These are phyloP conservation scores for Sclerotinia subarctica DNA, from an alignment of 2,329 filamentous ascomycete genomes.

Conservation along the genomic window DNA sequence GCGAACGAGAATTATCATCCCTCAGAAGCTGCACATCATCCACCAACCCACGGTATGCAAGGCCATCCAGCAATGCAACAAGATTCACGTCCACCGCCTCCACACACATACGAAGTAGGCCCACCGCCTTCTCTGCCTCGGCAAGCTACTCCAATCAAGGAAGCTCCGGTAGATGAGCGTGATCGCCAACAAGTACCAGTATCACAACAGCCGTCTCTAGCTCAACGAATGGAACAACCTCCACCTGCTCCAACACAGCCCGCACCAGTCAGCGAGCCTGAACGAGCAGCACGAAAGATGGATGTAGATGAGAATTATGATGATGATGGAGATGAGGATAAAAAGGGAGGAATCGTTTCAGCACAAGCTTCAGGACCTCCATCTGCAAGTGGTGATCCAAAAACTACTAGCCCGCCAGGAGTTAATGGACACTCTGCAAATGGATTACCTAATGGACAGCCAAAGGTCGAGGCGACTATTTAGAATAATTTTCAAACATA, in stretches of 20 bases:
- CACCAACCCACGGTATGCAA: slow-evolving; percentile 55
- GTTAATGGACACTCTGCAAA: slow-evolving; percentile 37
- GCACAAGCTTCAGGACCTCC: slow-evolving; percentile 47
- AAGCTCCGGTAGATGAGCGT: slow-evolving; percentile 55
- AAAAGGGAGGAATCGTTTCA: slow-evolving; percentile 53
- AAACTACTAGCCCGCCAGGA: slow-evolving; percentile 49
- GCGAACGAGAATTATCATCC: slow-evolving; percentile 81
- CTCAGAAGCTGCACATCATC: slow-evolving; percentile 87
- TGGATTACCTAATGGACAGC: slow-evolving; percentile 35
- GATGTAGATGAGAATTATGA: slow-evolving; percentile 98
- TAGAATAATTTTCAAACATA: background rate
- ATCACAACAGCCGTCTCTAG: slow-evolving; percentile 32
- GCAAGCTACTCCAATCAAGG: slow-evolving; percentile 43
- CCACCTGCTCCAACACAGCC: slow-evolving; percentile 43
- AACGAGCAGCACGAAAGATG: slow-evolving; percentile 84
- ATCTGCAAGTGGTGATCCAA: slow-evolving; percentile 45
- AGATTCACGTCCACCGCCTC: slow-evolving; percentile 47
- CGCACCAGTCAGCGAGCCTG: slow-evolving; percentile 65
- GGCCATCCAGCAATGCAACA: slow-evolving; percentile 62
- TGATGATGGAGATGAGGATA: slow-evolving; percentile 85
- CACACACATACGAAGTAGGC: slow-evolving; percentile 49
- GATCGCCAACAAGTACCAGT: slow-evolving; percentile 41
- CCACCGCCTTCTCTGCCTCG: slow-evolving; percentile 41
- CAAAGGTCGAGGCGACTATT: slow-evolving; percentile 34
- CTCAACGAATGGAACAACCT: slow-evolving; percentile 39